Evolutionary conservation across 2,329 filamentous ascomycete species (phyloP), one percentile per base, ranked within the genome.

Genomic region (Alternaria arbusti): DNA sequence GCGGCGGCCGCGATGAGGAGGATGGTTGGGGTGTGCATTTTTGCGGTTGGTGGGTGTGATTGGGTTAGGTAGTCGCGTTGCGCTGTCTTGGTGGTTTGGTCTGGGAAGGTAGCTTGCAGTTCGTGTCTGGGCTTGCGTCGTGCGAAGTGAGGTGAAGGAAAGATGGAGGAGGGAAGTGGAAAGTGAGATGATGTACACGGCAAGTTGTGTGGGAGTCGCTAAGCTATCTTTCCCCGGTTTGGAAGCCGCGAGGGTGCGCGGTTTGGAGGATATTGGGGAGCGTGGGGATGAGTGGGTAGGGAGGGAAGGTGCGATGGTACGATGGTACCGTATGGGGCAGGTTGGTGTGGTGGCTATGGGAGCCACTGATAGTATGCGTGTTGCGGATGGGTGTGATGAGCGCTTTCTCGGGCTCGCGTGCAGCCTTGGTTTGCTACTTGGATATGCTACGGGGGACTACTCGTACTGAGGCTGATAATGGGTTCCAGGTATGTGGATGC

Each of bases 401-500:
- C 4, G 36, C 36, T n/a, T 40, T n/a, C n/a, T n/a, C n/a, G n/a
- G n/a, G n/a, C n/a, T n/a, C n/a, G n/a, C n/a, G n/a, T n/a, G n/a
- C n/a, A n/a, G n/a, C n/a, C n/a, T n/a, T n/a, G n/a, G n/a, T n/a
- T n/a, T n/a, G n/a, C n/a, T n/a, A n/a, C n/a, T n/a, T n/a, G n/a
- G n/a, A n/a, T n/a, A n/a, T n/a, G n/a, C n/a, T n/a, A n/a, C n/a
- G n/a, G n/a, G n/a, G n/a, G n/a, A n/a, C n/a, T n/a, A n/a, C n/a
- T n/a, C n/a, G n/a, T n/a, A n/a, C n/a, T n/a, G n/a, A n/a, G n/a
- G n/a, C n/a, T 20, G 20, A 20, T 20, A 20, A 3, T 20, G 20
- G 2, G 2, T n/a, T 36, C 13, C 0, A n/a, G 15, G 7, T 4
- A 15, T 40, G 0, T 15, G 6, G 36, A 4, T 40, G 36, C 0